Evolutionary conservation across 169 alveolate genomes (phyloP), one percentile per base, ranked within the genome.

Genomic region (Miamiensis avidus): DNA sequence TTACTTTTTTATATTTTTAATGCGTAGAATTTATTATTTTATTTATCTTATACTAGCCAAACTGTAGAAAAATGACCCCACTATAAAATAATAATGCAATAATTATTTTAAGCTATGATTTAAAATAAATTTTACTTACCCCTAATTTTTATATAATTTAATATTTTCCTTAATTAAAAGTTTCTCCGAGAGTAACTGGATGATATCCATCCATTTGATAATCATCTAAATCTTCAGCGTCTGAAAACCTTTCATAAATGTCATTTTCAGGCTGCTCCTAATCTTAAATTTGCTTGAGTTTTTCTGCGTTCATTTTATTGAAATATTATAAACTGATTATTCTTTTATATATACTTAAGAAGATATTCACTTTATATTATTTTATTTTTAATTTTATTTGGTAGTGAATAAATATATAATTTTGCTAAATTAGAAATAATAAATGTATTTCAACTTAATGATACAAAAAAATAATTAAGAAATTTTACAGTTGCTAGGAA

Each of bases 51-150:
- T 29, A 95, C 95, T 72, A 95, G 89, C 97, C 97, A 95, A 16
- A 94, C 97, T 6, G 97, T 95, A 28, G 95, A 91, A 89, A 95
- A 95, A 87, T 95, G 97, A 16, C 97, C 97, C 95, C 96, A 95
- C 69, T 49, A 49, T n/a, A n/a, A n/a, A n/a, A n/a, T n/a, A n/a
- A n/a, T n/a, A n/a, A n/a, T n/a, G n/a, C n/a, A n/a, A n/a, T n/a
- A n/a, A n/a, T n/a, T n/a, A n/a, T n/a, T n/a, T n/a, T n/a, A n/a
- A n/a, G n/a, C n/a, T n/a, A n/a, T n/a, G n/a, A n/a, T n/a, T n/a
- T n/a, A n/a, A n/a, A n/a, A n/a, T n/a, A n/a, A n/a, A n/a, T n/a
- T n/a, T 4, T 11, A 49, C 20, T 49, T 49, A 49, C 69, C 25
- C 97, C 97, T 76, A 95, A 90, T 81, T 95, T 95, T 87, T 95